Base-by-base conservation (phyloP, 2,329 filamentous ascomycete species). In the Leptographium wingfieldii region DNA sequence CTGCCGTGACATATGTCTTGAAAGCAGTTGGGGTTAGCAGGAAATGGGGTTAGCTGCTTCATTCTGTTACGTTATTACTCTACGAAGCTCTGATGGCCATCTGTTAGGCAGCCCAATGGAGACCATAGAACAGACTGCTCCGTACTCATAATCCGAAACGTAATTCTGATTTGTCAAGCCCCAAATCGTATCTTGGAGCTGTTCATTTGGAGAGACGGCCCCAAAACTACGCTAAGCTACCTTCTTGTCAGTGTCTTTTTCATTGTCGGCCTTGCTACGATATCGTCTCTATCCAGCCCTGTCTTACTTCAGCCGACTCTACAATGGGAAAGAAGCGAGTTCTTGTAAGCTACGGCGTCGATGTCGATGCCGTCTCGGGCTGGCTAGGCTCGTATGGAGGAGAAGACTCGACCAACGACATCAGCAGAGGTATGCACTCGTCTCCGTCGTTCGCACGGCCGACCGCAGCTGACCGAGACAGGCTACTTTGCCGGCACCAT, bases 371-470 rank as follows among this genome's bases (percentile, higher is more conserved):
- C 25, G 84, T 89, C 2, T 81, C 86, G 2, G 86, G 86, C 9
- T 90, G 86, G 87, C 74, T 90, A 0, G 86, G 86, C 0, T 86
- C 82, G 0, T 90, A 90, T 66, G 85, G 84, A 19, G 85, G 87
- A 33, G 80, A 89, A 69, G 86, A 90, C 68, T 85, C 80, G 40
- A 19, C 81, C 2, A 87, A 79, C 67, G 86, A 90, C 65, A 89
- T 90, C 63, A 85, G 81, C 67, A 77, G 86, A 76, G 85, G 84
- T 43, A 43, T 6, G 40, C 5, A 1, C 14, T 19, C 40, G 4
- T n/a, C 5, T 31, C 2, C 31, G 31, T 31, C 22, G 31, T 31
- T 31, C 38, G 16, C n/a, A 22, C 19, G 5, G 22, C 48, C 22
- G 16, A n/a, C 48, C 16, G 22, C 22, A 5, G n/a, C 48, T 49